Conservation (phyloP, 106 monocot genomes). For the Amphibolis antarctica region DNA sequence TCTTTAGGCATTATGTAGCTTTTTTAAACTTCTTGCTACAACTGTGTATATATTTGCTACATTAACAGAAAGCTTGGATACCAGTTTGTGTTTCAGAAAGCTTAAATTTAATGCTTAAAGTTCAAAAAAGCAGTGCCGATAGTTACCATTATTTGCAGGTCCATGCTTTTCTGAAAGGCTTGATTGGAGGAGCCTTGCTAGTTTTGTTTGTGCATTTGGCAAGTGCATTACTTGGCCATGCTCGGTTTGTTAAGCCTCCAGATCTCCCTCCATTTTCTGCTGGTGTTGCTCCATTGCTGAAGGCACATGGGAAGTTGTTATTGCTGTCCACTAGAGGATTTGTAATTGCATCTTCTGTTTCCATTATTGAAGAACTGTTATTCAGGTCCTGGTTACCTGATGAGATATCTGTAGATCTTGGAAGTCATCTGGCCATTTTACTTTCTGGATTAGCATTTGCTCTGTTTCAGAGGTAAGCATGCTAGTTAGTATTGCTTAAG, state of each 20-base stretch:
- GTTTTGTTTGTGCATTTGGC: conserved; percentile 59
- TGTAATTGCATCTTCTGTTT: conserved; percentile 39
- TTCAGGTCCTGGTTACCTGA: conserved; percentile 86
- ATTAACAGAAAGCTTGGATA: too few relatives aligned
- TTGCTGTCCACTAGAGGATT: conserved; percentile 34
- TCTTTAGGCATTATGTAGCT: too few relatives aligned
- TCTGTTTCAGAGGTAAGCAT: conserved; percentile 70
- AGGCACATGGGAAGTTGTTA: conserved; percentile 34
- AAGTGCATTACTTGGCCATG: conserved; percentile 60
- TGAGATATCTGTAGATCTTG: conserved; percentile 71
- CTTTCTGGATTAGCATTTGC: conserved; percentile 70
- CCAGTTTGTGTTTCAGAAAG: too few relatives aligned
- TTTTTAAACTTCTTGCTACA: too few relatives aligned
- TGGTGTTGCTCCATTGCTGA: conserved; percentile 25
- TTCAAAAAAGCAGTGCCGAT: too few relatives aligned
- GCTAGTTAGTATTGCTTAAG: background rate
- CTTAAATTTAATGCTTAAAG: too few relatives aligned
- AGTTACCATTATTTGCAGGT: conserved; percentile 31
- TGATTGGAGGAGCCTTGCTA: conserved; percentile 48
- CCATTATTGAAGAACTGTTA: conserved; percentile 66
- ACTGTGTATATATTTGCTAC: too few relatives aligned
- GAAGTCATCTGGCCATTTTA: conserved; percentile 46
- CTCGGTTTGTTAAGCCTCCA: conserved; percentile 23
- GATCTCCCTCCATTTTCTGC: conserved; percentile 23
- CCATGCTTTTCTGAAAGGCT: conserved; percentile 43